Evolutionary conservation across 306 rosid genomes (phyloP).

Genomic region (Sindora glabra): DNA sequence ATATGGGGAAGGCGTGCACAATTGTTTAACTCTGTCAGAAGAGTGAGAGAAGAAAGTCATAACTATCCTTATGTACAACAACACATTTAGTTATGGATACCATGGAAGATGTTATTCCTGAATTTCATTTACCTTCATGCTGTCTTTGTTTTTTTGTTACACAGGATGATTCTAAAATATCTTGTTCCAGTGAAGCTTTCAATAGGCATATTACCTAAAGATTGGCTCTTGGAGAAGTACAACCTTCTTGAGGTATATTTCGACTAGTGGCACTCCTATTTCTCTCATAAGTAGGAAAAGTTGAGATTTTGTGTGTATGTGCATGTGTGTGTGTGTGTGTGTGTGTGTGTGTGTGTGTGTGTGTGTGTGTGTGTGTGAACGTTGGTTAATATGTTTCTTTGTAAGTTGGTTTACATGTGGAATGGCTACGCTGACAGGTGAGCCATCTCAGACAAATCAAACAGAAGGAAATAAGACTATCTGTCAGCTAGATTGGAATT

Average conservation of each 20-base stretch:
- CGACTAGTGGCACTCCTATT: not conserved
- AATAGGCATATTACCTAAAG: constrained; percentile 78
- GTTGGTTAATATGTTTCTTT: not conserved
- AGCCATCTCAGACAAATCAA: not conserved
- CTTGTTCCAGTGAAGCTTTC: constrained; percentile 98
- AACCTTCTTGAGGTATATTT: constrained; percentile 71
- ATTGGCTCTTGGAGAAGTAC: constrained; percentile 61
- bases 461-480: not conserved
- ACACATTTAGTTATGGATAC: not conserved
- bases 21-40: not conserved
- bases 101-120: not conserved
- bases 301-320: not conserved
- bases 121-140: not conserved
- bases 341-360: too few species aligned
- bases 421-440: not conserved
- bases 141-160: constrained; percentile 9
- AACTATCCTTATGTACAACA: not conserved
- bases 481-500: not conserved
- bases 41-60: constrained; percentile 1
- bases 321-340: too few species aligned
- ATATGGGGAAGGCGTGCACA: not conserved
- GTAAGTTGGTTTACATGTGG: not conserved
- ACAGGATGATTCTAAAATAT: constrained; percentile 88
- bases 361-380: not conserved
- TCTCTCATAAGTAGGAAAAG: not conserved